Conservation (phyloP, 352 stramenopile genomes). For the Phytopythium kandeliae region DNA sequence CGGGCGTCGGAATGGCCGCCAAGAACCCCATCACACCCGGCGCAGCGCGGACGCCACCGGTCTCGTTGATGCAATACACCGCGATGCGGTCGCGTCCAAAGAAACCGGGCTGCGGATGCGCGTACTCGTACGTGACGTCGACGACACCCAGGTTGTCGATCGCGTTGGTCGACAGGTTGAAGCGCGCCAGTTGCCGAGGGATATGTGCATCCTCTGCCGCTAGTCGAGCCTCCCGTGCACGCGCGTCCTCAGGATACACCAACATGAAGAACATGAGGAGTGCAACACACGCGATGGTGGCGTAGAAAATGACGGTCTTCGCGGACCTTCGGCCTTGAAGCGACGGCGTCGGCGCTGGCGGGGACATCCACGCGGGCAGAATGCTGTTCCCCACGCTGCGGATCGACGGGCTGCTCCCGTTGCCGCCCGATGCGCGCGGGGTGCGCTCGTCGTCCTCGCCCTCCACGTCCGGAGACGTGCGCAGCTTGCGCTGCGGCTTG, state of each 20-base stretch:
- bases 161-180: constrained; percentile 20
- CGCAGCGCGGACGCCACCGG: neutral
- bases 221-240: neutral
- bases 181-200: constrained; percentile 14
- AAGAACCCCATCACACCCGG: constrained; percentile 18
- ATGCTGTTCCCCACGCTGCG: neutral
- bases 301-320: constrained; percentile 2
- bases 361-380: neutral
- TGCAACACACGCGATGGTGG: neutral
- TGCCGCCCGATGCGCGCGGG: neutral
- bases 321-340: neutral
- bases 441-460: neutral
- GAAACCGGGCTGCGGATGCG: constrained; percentile 16
- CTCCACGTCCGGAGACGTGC: constrained; percentile 4
- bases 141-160: constrained; percentile 28
- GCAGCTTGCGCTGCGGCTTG: constrained; percentile 10
- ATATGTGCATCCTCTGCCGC: constrained; percentile 14
- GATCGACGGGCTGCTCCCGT: neutral
- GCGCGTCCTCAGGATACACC: neutral
- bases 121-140: constrained; percentile 32
- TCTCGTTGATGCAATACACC: constrained; percentile 28
- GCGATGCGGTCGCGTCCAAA: constrained; percentile 17
- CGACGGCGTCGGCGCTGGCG: neutral
- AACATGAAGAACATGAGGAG: constrained; percentile 5
- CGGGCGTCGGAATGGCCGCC: constrained; percentile 15